Conservation (phyloP, 495 filamentous ascomycete genomes). For the Tuber umbilicatum region DNA sequence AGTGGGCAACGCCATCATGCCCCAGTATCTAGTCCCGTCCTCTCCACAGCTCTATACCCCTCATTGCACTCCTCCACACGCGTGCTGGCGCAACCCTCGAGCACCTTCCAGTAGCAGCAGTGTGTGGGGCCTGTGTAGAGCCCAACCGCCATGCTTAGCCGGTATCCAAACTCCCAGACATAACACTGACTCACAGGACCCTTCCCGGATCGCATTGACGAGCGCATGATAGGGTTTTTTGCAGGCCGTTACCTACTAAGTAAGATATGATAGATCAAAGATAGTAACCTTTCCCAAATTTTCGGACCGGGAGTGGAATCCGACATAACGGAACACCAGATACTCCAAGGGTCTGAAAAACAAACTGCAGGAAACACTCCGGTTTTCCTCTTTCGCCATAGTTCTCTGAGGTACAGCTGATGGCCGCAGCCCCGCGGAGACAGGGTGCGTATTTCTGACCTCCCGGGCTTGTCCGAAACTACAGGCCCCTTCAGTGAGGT, state of each 20-base stretch:
- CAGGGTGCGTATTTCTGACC: background rate
- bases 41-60: too few relatives aligned
- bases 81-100: too few relatives aligned
- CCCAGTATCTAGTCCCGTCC: too few relatives aligned
- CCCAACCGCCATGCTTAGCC: background rate
- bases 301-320: background rate
- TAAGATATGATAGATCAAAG: background rate
- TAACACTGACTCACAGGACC: background rate
- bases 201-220: background rate
- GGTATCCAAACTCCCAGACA: background rate
- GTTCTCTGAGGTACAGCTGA: background rate
- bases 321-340: background rate
- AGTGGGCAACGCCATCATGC: too few relatives aligned
- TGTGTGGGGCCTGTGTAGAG: background rate
- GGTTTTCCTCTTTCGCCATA: background rate
- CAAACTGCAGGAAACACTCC: background rate
- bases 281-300: background rate
- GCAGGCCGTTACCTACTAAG: background rate
- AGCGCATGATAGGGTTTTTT: background rate
- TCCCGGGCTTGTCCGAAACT: background rate
- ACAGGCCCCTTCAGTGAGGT: background rate
- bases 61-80: too few relatives aligned
- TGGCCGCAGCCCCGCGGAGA: background rate
- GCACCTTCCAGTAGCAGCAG: too few relatives aligned
- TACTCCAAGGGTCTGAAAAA: background rate